Base-by-base conservation (phyloP, 345 rosid genomes). In the Raphanus sativus region DNA sequence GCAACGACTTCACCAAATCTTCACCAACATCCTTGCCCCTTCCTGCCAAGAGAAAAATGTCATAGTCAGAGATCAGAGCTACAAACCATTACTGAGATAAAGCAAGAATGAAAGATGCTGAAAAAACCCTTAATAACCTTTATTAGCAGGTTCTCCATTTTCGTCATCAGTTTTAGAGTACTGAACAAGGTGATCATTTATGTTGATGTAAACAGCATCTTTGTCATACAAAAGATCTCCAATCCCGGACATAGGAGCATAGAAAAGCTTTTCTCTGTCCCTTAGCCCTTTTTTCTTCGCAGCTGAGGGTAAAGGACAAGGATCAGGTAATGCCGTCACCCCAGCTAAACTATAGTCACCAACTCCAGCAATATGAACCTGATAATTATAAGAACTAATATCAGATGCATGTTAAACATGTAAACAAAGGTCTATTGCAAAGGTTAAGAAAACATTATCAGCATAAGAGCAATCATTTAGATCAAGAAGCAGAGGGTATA, bases 301-400 rank as follows among this genome's bases (percentile, higher is more conserved):
- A 76, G 91, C 89, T 73, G 99, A 92, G 65, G 99, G 98, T 75
- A 95, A 85, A 62, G 98, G 98, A 74, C 99, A 95, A 70, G 98
- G 99, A 86, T 95, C 99, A 73, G 89, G 33, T 85, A 95, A 83
- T 62, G 86, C 87, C 28, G 93, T 86, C 60, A 88, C 90, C 36
- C 97, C 93, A 73, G 91, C 89, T 83, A 95, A 82, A 78, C 88
- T 74, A 70, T 83, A 88, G 80, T 95, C 99, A 36, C 98, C 99
- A 84, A 95, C 99, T 78, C 99, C 99, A 77, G 99, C 97, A 78
- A 95, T 89, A 84, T 95, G 99, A 42, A 95, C 92, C 99, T 95
- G 84, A 76, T 78, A 70, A 67, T 61, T 38, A 78, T 54, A 59
- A 34, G 8, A 59, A 4, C 68, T 67, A 11, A 42, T 25, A 74